Conservation (phyloP, 108 stramenopile genomes). For the Fragilaria radians region DNA sequence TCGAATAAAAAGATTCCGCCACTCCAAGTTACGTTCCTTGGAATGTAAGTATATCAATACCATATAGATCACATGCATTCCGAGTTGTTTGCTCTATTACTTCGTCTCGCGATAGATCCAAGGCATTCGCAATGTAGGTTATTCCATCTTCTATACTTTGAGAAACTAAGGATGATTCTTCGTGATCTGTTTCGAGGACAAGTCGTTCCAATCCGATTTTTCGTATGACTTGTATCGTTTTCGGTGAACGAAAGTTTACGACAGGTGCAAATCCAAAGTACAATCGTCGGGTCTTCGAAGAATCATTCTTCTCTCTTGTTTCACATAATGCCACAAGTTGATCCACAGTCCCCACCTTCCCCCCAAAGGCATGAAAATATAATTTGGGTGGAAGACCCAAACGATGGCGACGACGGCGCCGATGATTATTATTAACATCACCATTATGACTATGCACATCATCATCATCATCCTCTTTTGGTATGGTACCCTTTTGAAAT, state of each 20-base stretch:
- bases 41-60: too few relatives aligned
- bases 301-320: conserved; percentile 22
- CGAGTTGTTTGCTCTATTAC: conserved; percentile 40
- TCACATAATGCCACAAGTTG: conserved; percentile 51
- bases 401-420: background rate
- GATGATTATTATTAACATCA: background rate
- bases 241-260: conserved; percentile 62
- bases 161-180: conserved; percentile 49
- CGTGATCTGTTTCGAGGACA: conserved; percentile 81
- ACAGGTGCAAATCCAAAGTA: conserved; percentile 84
- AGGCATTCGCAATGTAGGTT: conserved; percentile 32
- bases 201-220: conserved; percentile 64
- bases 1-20: too few relatives aligned
- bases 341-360: conserved; percentile 56
- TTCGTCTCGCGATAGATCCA: conserved; percentile 37
- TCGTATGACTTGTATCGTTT: conserved; percentile 57
- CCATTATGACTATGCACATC: background rate
- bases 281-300: conserved; percentile 6
- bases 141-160: conserved; percentile 39
- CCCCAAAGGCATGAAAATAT: conserved; percentile 88
- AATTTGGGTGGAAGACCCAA: conserved; percentile 53
- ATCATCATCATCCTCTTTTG: conserved; percentile 9
- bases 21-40: too few relatives aligned
- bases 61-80: conserved; percentile 59
- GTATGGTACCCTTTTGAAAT: conserved; percentile 8